Conservation (phyloP, 116 monocot genomes). For the Trichopus zeylanicus region DNA sequence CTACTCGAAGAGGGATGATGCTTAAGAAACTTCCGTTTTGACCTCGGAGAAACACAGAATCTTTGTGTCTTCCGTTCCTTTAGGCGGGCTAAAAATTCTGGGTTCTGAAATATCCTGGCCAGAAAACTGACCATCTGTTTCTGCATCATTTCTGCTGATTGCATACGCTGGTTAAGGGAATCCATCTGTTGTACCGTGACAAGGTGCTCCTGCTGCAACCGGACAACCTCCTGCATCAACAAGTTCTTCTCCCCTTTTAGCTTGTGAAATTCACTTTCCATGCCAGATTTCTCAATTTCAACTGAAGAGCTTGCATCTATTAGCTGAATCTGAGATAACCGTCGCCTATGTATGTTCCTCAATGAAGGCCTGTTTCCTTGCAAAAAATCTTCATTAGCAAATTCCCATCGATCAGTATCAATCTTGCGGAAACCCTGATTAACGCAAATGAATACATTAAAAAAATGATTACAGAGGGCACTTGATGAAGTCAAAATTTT, state of each 20-base stretch:
- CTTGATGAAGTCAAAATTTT: neutral
- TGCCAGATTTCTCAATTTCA: slow-evolving; percentile 12
- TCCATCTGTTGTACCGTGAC: slow-evolving; percentile 36
- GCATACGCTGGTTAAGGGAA: slow-evolving; percentile 32
- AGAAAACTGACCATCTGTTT: slow-evolving; percentile 67
- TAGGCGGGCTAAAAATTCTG: slow-evolving; percentile 28
- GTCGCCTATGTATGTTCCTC: slow-evolving; percentile 57
- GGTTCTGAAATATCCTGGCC: slow-evolving; percentile 50
- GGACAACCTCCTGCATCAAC: slow-evolving; percentile 44
- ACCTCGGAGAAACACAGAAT: slow-evolving; percentile 9
- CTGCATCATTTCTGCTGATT: slow-evolving; percentile 57
- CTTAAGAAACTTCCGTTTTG: slow-evolving; percentile 39
- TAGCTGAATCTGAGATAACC: slow-evolving; percentile 34
- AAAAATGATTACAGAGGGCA: neutral
- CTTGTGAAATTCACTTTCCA: slow-evolving; percentile 34
- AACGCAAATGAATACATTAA: neutral
- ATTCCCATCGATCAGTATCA: slow-evolving; percentile 78
- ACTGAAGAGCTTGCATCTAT: slow-evolving; percentile 14
- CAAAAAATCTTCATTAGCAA: slow-evolving; percentile 84
- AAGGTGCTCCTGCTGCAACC: slow-evolving; percentile 42
- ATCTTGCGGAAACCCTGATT: slow-evolving; percentile 76
- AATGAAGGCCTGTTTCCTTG: slow-evolving; percentile 43
- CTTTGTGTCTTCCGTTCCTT: slow-evolving; percentile 30
- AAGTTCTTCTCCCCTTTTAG: slow-evolving; percentile 41
- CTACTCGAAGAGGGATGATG: slow-evolving; percentile 4